Evolutionary conservation across 306 rosid species (phyloP), one percentile per base, ranked within the genome.

Genomic region (Coriaria nepalensis): DNA sequence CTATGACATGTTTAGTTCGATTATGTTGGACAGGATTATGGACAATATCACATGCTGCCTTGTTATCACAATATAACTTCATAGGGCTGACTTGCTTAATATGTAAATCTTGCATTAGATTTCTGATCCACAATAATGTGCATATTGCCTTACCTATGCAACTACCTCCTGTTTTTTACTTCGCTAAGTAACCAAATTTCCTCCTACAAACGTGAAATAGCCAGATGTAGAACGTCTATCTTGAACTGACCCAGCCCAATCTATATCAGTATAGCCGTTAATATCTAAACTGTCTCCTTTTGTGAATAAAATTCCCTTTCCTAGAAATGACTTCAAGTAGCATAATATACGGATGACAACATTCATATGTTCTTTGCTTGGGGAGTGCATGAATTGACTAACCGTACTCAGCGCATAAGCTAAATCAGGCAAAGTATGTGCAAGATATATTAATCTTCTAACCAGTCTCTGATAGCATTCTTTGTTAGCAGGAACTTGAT

Each of bases 361-460:
- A 37, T 52, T 52, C 57, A 52, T 52, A 52, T 52, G 37, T 13
- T 38, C 14, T 39, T 52, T 9, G 2, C 36, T 38, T 20, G 14
- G 57, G 7, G 57, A 37, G 35, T 52, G 45, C 36, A 52, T 37
- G 36, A 52, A 52, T 37, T 52, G 45, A 9, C 44, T 52, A 0
- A 52, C 15, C 8, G 5, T 7, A 52, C 45, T 39, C 7, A 52
- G 42, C 0, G 32, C 10, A 47, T 47, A 14, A 4, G 51, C 0
- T 3, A 47, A 29, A 14, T 47, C 51, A 2, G 2, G 37, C 7
- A 10, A 0, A 14, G 51, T 47, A 47, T 47, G 45, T 38, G 44
- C 45, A 52, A 52, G 57, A 38, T 52, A 37, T 12, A 52, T 38
- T 2, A 38, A 15, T 7, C 45, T 37, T 0, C 33, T 29, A 10